Evolutionary conservation across 1,139 yeast genomes (phyloP), one percentile per base, ranked within the genome.

Genomic region (Blastobotrys ciferrii): DNA sequence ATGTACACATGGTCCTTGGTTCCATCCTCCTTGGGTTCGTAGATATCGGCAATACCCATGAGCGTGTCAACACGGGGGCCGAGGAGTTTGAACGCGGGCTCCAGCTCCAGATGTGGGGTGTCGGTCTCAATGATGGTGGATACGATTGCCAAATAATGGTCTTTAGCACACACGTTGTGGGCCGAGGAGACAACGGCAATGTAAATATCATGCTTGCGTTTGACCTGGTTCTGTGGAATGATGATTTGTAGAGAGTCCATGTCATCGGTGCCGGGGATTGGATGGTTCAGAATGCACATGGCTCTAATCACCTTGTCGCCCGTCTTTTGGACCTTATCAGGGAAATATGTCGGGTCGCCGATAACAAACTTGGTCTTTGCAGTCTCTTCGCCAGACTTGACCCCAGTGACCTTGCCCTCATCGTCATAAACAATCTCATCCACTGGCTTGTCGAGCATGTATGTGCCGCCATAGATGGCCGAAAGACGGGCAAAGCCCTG

Each of bases 261-360:
- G 61, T 87, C 87, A 57, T 77, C 75, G 18, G 96, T 89, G 64
- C 81, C 80, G 45, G 96, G 87, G 47, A 92, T 77, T 17, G 97
- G 95, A 65, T 89, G 97, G 62, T 91, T 86, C 66, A 94, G 74
- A 52, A 92, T 78, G 67, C 98, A 89, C 77, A 94, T 91, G 50
- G 98, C 97, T 66, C 99, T 81, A 57, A 92, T 89, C 47, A 94
- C 96, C 64, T 77, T 82, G 58, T 84, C 81, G 32, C 96, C 97
- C 3, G 92, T 83, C 66, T 87, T 81, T 65, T 80, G 76, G 52
- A 92, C 97, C 69, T 81, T 84, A 41, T 84, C 87, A 1, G 98
- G 97, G 81, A 92, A 92, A 67, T 92, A 92, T 13, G 98, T 92
- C 51, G 99, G 99, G 67, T 92, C 99, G 32, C 97, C 97, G 72